phyloP scores from a whole-genome alignment of 208 protist species.

The Ichthyophonus hoferi region DNA sequence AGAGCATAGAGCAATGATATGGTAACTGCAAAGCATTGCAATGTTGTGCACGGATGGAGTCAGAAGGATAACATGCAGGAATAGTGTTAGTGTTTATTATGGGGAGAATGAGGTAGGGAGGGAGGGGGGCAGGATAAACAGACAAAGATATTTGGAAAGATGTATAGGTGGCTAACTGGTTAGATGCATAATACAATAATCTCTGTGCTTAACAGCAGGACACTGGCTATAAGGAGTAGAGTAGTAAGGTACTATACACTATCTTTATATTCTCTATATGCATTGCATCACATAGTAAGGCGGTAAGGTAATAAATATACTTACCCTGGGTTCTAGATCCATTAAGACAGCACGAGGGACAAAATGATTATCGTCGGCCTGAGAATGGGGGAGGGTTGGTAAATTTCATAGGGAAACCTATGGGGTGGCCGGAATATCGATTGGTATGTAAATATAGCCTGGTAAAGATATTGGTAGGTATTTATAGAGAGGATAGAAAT shows the following conservation, averaged over 20 bases:
- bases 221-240: background rate
- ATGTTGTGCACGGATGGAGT: constrained; percentile 3
- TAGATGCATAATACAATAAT: background rate
- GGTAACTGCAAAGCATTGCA: too few relatives aligned
- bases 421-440: too few relatives aligned
- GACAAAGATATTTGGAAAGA: too few relatives aligned
- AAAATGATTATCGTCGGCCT: constrained; percentile 98
- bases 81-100: background rate
- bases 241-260: background rate
- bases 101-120: background rate
- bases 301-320: background rate
- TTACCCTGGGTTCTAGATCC: constrained; percentile 95
- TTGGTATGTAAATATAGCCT: too few relatives aligned
- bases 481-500: too few relatives aligned
- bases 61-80: background rate
- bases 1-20: background rate
- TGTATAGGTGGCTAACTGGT: background rate
- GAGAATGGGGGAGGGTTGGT: too few relatives aligned
- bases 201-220: too few relatives aligned
- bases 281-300: background rate
- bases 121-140: background rate
- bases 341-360: constrained; percentile 96
- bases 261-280: background rate
- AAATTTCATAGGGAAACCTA: too few relatives aligned
- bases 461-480: too few relatives aligned